These are phyloP conservation scores for Bondarzewia mesenterica DNA, from an alignment of 1,284 basidiomycete genomes.

Conservation along the genomic window DNA sequence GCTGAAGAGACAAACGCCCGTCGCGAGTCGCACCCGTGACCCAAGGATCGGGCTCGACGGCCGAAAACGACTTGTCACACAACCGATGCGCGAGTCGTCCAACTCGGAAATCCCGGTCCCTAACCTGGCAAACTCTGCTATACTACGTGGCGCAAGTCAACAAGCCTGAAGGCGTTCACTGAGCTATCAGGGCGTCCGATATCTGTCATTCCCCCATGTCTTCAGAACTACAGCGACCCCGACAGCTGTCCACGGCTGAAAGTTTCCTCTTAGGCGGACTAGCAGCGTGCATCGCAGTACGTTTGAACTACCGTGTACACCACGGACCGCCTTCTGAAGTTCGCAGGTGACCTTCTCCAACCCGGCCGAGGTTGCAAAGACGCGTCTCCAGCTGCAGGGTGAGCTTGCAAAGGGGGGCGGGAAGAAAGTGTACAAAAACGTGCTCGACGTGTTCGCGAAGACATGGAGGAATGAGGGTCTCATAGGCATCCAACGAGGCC, in stretches of 20 bases:
- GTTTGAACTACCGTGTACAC: slow-evolving; percentile 14
- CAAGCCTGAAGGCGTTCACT: no score
- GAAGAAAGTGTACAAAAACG: slow-evolving; percentile 81
- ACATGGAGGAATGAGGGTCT: slow-evolving; percentile 91
- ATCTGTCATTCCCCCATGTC: neutral
- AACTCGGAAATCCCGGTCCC: no score
- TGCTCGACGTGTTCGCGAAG: slow-evolving; percentile 81
- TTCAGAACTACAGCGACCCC: slow-evolving; percentile 5
- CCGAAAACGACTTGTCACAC: neutral
- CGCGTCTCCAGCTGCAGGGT: slow-evolving; percentile 89
- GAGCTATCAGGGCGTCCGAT: no score
- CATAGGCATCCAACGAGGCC: slow-evolving; percentile 84
- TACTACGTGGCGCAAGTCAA: no score
- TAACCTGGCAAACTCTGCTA: no score
- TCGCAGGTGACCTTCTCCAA: slow-evolving; percentile 75
- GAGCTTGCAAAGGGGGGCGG: slow-evolving; percentile 76
- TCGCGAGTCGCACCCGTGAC: neutral
- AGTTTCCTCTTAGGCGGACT: slow-evolving; percentile 82
- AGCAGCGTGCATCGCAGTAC: slow-evolving; percentile 82
- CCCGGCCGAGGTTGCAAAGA: slow-evolving; percentile 90
- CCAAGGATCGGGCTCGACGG: no score
- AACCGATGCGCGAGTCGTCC: neutral
- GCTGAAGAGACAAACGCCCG: no score
- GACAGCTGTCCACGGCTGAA: slow-evolving; percentile 57
- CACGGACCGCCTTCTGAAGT: slow-evolving; percentile 1